Conservation (phyloP, 2,329 filamentous ascomycete species). For the Pseudogymnoascus sp. region DNA sequence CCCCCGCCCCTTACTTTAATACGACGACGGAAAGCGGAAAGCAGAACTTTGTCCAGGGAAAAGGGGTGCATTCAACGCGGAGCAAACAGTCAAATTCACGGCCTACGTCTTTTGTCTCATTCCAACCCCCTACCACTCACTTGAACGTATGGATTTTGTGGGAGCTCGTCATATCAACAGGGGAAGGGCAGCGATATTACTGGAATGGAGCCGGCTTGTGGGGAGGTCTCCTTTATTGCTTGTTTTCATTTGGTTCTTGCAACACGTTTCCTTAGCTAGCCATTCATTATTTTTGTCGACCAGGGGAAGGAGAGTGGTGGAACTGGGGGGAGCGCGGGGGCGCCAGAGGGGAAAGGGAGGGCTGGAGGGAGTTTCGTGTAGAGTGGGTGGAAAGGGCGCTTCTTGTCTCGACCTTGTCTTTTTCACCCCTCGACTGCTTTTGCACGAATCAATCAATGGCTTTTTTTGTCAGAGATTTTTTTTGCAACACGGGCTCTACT, state of each 20-base stretch:
- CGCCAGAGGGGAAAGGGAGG: neutral
- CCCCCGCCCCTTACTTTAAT: neutral
- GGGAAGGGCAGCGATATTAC: neutral
- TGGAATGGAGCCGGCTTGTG: neutral
- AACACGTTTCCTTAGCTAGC: neutral
- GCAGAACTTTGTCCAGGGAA: neutral
- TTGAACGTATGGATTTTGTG: constrained; percentile 1
- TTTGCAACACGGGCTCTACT: neutral
- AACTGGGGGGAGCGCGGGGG: neutral
- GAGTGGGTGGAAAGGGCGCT: neutral
- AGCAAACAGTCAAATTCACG: neutral
- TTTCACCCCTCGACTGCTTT: neutral
- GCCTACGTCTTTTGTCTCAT: neutral
- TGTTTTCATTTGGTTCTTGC: neutral
- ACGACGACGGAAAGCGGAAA: neutral
- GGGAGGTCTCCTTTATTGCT: neutral
- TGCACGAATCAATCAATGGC: neutral
- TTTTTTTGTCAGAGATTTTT: neutral
- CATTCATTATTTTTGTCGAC: neutral
- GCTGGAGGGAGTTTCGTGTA: neutral
- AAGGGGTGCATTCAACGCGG: neutral
- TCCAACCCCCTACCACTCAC: neutral
- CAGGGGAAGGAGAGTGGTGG: neutral
- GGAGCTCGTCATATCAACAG: neutral
- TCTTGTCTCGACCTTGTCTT: neutral